Evolutionary conservation across 2,329 filamentous ascomycete species (phyloP), one percentile per base, ranked within the genome.

Genomic region (Colletotrichum sp.): DNA sequence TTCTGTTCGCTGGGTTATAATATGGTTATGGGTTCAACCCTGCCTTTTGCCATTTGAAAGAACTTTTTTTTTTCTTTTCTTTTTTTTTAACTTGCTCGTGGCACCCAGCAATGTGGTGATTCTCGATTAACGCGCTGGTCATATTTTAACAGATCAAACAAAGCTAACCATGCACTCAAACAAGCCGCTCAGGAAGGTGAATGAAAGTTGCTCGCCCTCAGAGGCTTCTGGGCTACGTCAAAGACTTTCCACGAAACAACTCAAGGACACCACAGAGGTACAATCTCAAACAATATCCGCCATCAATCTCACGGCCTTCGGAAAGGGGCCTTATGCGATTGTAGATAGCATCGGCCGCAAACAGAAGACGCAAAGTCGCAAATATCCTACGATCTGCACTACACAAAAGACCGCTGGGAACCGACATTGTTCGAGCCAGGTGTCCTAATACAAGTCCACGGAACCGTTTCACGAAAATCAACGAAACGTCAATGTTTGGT

Each of bases 171-270:
- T n/a, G n/a, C n/a, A n/a, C n/a, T n/a, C n/a, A n/a, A n/a, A n/a
- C 6, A 52, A 52, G 44, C 44, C 10, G 44, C 10, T 13, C 12
- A 21, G 3, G 6, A 49, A 21, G 10, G n/a, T 49, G 39, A 6
- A 3, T 13, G 2, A 52, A 21, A 8, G 44, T n/a, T 49, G 18
- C 10, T 21, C n/a, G 44, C 44, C 18, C n/a, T 0, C 0, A 0
- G 3, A 49, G 44, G n/a, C n/a, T 49, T 6, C n/a, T 49, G 4
- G 1, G 44, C 44, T 49, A 49, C 4, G 10, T 49, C 44, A 7
- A 21, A 21, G 44, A 49, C 44, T 49, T 49, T 4, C 6, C 10
- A 21, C 9, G 8, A 21, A 21, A 8, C 1, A 49, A 49, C 6
- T 3, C 44, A 0, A 49, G 44, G 10, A 49, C 10, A 44, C 18